phyloP scores from a whole-genome alignment of 495 filamentous ascomycete genomes.

The Parmelia sp. region DNA sequence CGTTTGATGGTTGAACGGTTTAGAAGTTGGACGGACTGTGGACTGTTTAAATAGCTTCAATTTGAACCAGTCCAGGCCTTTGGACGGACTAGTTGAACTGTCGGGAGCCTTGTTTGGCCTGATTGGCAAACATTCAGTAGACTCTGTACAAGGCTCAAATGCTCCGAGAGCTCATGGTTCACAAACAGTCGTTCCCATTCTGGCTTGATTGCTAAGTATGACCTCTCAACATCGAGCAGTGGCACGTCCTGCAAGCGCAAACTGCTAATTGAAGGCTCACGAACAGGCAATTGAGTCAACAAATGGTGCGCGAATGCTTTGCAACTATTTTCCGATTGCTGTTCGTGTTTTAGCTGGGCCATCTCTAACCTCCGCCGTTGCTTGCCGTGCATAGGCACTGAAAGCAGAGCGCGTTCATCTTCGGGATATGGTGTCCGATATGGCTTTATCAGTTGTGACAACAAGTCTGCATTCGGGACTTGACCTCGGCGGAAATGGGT shows the following conservation, averaged over 20 bases:
- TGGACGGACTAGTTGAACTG: background rate
- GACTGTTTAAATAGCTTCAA: too few relatives aligned
- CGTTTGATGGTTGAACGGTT: too few relatives aligned
- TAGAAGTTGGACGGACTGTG: background rate
- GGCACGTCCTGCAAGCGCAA: slow-evolving; percentile 24
- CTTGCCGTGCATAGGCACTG: slow-evolving; percentile 23
- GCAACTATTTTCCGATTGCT: slow-evolving; percentile 26
- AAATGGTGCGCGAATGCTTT: slow-evolving; percentile 31
- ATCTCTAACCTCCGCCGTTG: slow-evolving; percentile 24
- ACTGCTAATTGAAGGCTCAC: slow-evolving; percentile 25
- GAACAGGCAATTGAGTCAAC: slow-evolving; percentile 37
- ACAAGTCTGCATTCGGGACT: slow-evolving; percentile 21
- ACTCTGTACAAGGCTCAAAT: slow-evolving; percentile 37
- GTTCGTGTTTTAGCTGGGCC: slow-evolving; percentile 26
- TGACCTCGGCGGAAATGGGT: slow-evolving; percentile 27
- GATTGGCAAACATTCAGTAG: slow-evolving; percentile 30
- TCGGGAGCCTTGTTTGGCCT: background rate
- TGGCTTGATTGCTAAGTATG: slow-evolving; percentile 35
- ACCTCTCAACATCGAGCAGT: slow-evolving; percentile 32
- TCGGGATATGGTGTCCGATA: slow-evolving; percentile 22
- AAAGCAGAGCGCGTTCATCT: slow-evolving; percentile 26
- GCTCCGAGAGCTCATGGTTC: slow-evolving; percentile 41
- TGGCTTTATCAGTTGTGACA: slow-evolving; percentile 28
- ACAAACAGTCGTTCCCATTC: slow-evolving; percentile 45
- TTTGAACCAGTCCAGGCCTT: too few relatives aligned